A percentile compares a stretch with the other conserved stretches of the same genome.
These are phyloP conservation scores for Colletotrichum sp. DNA, from an alignment of 2,329 filamentous ascomycete genomes.

Conservation along the genomic window DNA sequence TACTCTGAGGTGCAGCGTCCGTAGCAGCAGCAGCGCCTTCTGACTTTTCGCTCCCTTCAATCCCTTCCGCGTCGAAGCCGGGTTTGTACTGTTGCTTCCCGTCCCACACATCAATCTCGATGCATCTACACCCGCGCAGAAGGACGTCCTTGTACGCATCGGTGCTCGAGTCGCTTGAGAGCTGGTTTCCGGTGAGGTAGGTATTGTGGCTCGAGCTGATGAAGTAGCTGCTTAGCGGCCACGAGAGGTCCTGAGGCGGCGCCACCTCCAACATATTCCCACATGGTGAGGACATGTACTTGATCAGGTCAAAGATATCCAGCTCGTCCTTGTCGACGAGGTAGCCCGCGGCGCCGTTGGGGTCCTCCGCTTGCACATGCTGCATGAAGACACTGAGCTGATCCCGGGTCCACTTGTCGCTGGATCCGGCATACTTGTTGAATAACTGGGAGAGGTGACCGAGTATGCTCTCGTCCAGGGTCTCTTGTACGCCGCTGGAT, in stretches of 20 bases:
- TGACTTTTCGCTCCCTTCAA: neutral
- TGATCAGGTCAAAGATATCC: conserved; percentile 52
- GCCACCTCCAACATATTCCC: conserved; percentile 45
- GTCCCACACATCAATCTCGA: conserved; percentile 97
- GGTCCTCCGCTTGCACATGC: conserved; percentile 46
- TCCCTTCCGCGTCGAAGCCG: conserved; percentile 57
- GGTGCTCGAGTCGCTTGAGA: conserved; percentile 84
- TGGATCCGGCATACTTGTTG: conserved; percentile 42
- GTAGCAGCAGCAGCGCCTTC: neutral
- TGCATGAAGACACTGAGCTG: conserved; percentile 50
- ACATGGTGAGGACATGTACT: conserved; percentile 58
- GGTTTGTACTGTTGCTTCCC: conserved; percentile 75
- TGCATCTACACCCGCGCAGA: conserved; percentile 84
- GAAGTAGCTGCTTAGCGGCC: conserved; percentile 88
- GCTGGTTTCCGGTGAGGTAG: conserved; percentile 87
- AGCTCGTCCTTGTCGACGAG: conserved; percentile 34
- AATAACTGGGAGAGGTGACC: conserved; percentile 52
- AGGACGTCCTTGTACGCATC: conserved; percentile 87
- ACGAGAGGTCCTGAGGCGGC: conserved; percentile 60
- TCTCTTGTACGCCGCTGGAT: neutral
- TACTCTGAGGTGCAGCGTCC: neutral
- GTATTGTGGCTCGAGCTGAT: conserved; percentile 96
- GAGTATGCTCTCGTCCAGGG: conserved; percentile 35
- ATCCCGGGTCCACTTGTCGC: conserved; percentile 48
- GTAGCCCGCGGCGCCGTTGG: conserved; percentile 27